phyloP scores from a whole-genome alignment of 176 grass and related monocot species.

The Juncus inflexus region DNA sequence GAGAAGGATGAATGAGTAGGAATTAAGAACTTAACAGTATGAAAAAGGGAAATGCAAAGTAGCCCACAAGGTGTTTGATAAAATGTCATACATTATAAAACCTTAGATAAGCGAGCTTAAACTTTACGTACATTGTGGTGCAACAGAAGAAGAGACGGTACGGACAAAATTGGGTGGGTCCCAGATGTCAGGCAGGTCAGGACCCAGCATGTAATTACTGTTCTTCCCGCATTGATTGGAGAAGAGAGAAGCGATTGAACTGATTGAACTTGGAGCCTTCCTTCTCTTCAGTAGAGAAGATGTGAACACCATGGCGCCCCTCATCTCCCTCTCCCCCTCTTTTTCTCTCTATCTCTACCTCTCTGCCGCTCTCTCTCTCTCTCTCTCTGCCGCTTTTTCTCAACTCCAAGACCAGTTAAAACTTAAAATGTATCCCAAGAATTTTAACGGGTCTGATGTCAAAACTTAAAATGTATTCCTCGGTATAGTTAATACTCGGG shows the following conservation, averaged over 20 bases:
- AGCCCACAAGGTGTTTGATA: not conserved
- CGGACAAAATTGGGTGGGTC: not conserved
- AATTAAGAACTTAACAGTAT: not conserved
- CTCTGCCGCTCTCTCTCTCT: too few species aligned
- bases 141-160: not conserved
- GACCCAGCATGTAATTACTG: slow-evolving; percentile 53
- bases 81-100: not conserved
- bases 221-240: slow-evolving; percentile 22
- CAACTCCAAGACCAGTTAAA: too few species aligned
- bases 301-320: not conserved
- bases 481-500: too few species aligned
- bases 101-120: not conserved
- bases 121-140: slow-evolving; percentile 5
- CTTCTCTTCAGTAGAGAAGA: slow-evolving; percentile 3
- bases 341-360: not conserved
- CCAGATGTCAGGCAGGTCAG: slow-evolving; percentile 77
- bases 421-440: too few species aligned
- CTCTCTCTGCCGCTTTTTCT: too few species aligned
- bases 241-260: not conserved
- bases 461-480: too few species aligned
- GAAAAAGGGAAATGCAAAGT: not conserved
- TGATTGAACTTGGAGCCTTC: not conserved
- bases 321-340: slow-evolving; percentile 3
- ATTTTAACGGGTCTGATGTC: too few species aligned
- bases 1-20: not conserved